Percentiles rank a stretch among this genome's conserved stretches.
phyloP scores from a whole-genome alignment of 768 basidiomycete species.

The Tylopilus rubrobrunneus region DNA sequence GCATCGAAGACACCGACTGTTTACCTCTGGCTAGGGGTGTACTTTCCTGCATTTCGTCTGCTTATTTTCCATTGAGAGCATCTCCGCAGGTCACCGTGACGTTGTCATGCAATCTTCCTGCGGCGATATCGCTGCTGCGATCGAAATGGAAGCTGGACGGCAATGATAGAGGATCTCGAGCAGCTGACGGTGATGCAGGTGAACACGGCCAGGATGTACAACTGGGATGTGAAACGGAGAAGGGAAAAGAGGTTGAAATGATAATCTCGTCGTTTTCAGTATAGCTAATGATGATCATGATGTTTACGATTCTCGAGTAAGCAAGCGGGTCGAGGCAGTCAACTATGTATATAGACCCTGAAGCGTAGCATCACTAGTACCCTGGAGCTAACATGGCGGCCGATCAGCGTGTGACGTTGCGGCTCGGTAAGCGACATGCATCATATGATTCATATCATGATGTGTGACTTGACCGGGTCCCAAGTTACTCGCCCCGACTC shows the following conservation, averaged over 20 bases:
- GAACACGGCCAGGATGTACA: slow-evolving; percentile 93
- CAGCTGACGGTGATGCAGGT: slow-evolving; percentile 96
- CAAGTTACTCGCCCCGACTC: too few species aligned
- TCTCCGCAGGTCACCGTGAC: slow-evolving; percentile 88
- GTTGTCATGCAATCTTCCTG: slow-evolving; percentile 85
- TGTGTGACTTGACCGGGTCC: too few species aligned
- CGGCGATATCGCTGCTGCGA: slow-evolving; percentile 69
- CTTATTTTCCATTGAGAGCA: background rate
- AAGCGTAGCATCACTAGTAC: too few species aligned
- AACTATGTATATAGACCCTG: too few species aligned
- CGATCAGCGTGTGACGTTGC: slow-evolving; percentile 40
- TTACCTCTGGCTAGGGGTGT: slow-evolving; percentile 92
- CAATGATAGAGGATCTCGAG: slow-evolving; percentile 85
- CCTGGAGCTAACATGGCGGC: too few species aligned
- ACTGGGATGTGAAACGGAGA: slow-evolving; percentile 89
- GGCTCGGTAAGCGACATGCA: too few species aligned
- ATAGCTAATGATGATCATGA: slow-evolving; percentile 41
- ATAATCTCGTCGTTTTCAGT: background rate
- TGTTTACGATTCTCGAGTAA: slow-evolving; percentile 69
- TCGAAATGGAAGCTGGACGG: slow-evolving; percentile 71
- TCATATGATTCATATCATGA: too few species aligned
- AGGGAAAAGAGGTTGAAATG: slow-evolving; percentile 30
- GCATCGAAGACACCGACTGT: slow-evolving; percentile 86
- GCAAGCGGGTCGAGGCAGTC: too few species aligned
- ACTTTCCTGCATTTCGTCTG: slow-evolving; percentile 25